Evolutionary conservation across 129 eudicot species (phyloP).

Genomic region (Lonicera japonica): DNA sequence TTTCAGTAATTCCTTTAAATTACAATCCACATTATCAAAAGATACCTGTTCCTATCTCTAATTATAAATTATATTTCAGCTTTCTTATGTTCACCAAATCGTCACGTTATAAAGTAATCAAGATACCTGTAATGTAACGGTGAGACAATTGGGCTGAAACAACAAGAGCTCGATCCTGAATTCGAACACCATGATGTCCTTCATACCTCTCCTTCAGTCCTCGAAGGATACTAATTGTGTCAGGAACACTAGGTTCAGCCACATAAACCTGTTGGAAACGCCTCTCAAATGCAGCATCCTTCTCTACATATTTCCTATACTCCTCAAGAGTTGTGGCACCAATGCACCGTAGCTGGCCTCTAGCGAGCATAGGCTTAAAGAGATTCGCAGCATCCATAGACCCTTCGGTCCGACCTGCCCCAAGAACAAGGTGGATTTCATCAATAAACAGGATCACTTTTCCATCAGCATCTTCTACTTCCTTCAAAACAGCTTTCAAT

Average conservation of each 20-base stretch:
- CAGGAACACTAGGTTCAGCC: slow-evolving; percentile 87
- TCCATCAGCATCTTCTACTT: slow-evolving; percentile 94
- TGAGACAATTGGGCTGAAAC: slow-evolving; percentile 81
- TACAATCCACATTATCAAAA: too few relatives aligned
- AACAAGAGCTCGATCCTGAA: slow-evolving; percentile 85
- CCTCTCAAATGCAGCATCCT: slow-evolving; percentile 96
- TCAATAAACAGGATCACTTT: slow-evolving; percentile 86
- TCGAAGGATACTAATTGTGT: slow-evolving; percentile 73
- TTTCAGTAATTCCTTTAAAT: neutral
- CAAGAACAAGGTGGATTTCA: slow-evolving; percentile 84
- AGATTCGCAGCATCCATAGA: slow-evolving; percentile 97
- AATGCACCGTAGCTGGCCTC: slow-evolving; percentile 89
- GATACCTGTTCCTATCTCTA: too few relatives aligned
- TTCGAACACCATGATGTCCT: slow-evolving; percentile 97
- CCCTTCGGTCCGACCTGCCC: slow-evolving; percentile 89
- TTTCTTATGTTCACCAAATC: too few relatives aligned
- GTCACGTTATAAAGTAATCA: too few relatives aligned
- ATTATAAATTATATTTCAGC: too few relatives aligned
- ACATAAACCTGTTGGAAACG: slow-evolving; percentile 95
- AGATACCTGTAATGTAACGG: slow-evolving; percentile 77
- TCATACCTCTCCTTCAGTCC: slow-evolving; percentile 92
- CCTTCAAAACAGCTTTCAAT: slow-evolving; percentile 79
- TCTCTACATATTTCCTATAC: slow-evolving; percentile 87
- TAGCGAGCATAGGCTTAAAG: slow-evolving; percentile 94
- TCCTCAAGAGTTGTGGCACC: slow-evolving; percentile 95